Conservation (phyloP, 768 basidiomycete genomes). For the Goffeauzyma gilvescens region DNA sequence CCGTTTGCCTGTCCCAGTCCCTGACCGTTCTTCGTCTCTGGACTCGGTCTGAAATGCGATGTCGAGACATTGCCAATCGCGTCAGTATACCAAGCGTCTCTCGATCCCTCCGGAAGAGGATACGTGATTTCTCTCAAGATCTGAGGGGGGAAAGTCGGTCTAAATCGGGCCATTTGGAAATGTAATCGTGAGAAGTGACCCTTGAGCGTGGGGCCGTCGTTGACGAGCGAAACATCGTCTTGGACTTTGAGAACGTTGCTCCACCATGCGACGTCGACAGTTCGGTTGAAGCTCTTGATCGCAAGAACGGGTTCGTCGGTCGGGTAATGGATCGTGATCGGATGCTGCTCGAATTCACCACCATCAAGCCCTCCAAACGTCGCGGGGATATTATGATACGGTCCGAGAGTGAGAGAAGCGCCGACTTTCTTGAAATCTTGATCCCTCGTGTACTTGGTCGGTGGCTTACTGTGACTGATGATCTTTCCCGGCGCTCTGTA, state of each 20-base stretch:
- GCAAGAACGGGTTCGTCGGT: constrained; percentile 67
- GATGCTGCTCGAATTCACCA: constrained; percentile 53
- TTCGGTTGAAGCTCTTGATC: constrained; percentile 49
- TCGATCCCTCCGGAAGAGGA: constrained; percentile 63
- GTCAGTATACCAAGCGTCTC: constrained; percentile 75
- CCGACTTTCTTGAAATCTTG: constrained; percentile 51
- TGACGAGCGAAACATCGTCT: constrained; percentile 66
- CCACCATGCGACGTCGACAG: constrained; percentile 91
- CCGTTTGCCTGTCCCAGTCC: no score
- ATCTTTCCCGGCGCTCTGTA: constrained; percentile 36
- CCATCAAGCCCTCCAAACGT: constrained; percentile 41
- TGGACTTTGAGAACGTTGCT: constrained; percentile 83
- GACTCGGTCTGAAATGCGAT: constrained; percentile 55
- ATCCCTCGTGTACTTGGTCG: constrained; percentile 38
- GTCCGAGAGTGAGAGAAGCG: constrained; percentile 69
- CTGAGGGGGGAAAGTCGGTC: constrained; percentile 42
- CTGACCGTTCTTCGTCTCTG: constrained; percentile 42
- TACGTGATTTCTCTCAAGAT: constrained; percentile 55
- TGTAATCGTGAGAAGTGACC: constrained; percentile 87
- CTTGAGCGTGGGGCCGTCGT: constrained; percentile 85
- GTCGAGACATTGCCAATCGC: constrained; percentile 91
- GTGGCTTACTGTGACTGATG: constrained; percentile 42
- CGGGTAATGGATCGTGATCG: constrained; percentile 55
- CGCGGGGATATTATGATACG: constrained; percentile 54
- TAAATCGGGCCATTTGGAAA: constrained; percentile 58